Conservation (phyloP, 2,329 filamentous ascomycete genomes). For the Fusarium sp. region DNA sequence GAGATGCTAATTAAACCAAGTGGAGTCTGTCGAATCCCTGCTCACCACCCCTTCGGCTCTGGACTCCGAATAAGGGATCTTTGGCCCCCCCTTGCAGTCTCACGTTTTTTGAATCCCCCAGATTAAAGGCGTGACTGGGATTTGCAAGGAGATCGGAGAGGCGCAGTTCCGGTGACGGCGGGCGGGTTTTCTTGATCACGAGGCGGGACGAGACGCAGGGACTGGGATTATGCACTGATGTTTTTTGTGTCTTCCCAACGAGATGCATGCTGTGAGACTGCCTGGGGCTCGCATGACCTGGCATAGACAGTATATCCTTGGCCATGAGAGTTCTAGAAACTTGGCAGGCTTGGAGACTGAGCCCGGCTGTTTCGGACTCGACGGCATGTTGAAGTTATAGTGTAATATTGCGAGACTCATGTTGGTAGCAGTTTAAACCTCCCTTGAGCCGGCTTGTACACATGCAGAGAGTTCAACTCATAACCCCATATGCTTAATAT, state of each 20-base stretch:
- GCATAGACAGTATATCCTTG: constrained; percentile 7
- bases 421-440: not conserved
- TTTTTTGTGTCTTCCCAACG: not conserved
- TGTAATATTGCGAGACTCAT: not conserved
- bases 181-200: not conserved
- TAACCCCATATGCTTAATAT: constrained; percentile 26
- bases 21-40: constrained; percentile 25
- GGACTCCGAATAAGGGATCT: not conserved
- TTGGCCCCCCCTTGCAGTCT: constrained; percentile 2
- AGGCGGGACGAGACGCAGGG: not conserved
- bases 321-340: constrained; percentile 3
- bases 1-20: constrained; percentile 43
- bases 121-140: constrained; percentile 23
- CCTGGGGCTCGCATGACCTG: not conserved
- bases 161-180: constrained; percentile 28
- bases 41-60: not conserved
- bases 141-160: constrained; percentile 34
- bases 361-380: not conserved
- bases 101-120: constrained; percentile 14
- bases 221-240: not conserved
- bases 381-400: not conserved
- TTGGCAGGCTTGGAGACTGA: not conserved
- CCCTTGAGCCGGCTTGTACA: not conserved
- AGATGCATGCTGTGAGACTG: not conserved
- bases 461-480: constrained; percentile 24